Percentiles rank a stretch among this genome's conserved stretches.
Conservation (phyloP, 768 basidiomycete species). For the Russula sp. region DNA sequence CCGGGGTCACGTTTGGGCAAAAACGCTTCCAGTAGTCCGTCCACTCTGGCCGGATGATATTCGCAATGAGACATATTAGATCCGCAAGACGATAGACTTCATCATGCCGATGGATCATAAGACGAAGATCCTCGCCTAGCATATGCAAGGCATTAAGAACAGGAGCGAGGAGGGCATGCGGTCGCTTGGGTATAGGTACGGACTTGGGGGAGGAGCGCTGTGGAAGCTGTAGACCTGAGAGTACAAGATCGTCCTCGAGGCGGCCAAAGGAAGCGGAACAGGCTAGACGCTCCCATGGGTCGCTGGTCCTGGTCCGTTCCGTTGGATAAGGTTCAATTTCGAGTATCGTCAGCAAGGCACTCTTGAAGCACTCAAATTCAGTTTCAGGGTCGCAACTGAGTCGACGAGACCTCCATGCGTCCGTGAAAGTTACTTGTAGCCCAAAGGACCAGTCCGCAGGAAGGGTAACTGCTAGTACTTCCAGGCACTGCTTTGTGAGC, state of each 20-base stretch:
- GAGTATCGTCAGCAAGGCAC: constrained; percentile 47
- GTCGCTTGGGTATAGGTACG: constrained; percentile 23
- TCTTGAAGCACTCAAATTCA: constrained; percentile 53
- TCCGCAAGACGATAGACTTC: constrained; percentile 54
- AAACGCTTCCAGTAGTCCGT: constrained; percentile 88
- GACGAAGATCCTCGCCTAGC: constrained; percentile 63
- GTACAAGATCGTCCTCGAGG: constrained; percentile 55
- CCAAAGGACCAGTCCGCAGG: constrained; percentile 50
- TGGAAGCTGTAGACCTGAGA: constrained; percentile 42
- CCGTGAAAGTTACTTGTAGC: constrained; percentile 51
- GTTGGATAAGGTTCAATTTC: constrained; percentile 27
- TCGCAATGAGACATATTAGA: constrained; percentile 56
- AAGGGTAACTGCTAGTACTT: constrained; percentile 56
- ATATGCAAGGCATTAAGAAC: constrained; percentile 73
- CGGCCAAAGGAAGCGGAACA: constrained; percentile 39
- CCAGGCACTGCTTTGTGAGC: constrained; percentile 54
- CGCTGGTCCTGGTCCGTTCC: constrained; percentile 8
- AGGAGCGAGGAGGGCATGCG: constrained; percentile 47
- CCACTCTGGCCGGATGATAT: constrained; percentile 75
- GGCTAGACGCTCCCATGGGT: constrained; percentile 46
- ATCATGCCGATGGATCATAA: constrained; percentile 50
- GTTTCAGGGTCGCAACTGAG: constrained; percentile 41
- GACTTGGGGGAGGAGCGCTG: constrained; percentile 2
- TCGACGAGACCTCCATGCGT: constrained; percentile 46
- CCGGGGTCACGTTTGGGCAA: constrained; percentile 53